Evolutionary conservation across 306 rosid genomes (phyloP), one percentile per base, ranked within the genome.

Genomic region (Begonia loranthoides): DNA sequence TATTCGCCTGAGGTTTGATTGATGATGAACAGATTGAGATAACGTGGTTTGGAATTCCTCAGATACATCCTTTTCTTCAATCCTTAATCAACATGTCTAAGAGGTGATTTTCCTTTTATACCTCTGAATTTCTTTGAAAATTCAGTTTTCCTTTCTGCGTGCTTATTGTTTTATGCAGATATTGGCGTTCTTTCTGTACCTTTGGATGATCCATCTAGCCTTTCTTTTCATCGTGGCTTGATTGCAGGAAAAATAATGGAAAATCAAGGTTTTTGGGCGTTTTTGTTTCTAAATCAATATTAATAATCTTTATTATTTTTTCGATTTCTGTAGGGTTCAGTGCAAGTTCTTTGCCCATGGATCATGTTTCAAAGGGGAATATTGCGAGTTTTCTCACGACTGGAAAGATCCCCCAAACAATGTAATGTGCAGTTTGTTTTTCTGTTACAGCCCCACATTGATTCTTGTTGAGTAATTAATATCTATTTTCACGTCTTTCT

Each of bases 271-370:
- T 63, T 8, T 17, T n/a, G 28, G 14, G 17, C 38, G 41, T 22
- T 60, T 49, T 49, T n/a, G 24, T 45, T 36, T 19, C 58, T 53
- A 52, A 50, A 48, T 56, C 48, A 12, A 50, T 46, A 13, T 17
- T 50, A 19, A 66, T 49, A 51, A 47, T 52, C 43, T 9, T 46
- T 54, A 7, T 58, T 22, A 19, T 56, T 51, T 11, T 51, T 54
- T 51, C 66, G 65, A 41, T 46, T 51, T 59, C 16, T 72, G 6
- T 71, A 92, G 99, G 93, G 74, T 83, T 62, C 84, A 80, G 39
- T 92, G 99, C 76, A 92, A 92, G 80, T 92, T 86, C 79, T 92
- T 76, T 73, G 83, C 94, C 47, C 92, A 86, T 51, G 99, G 99
- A 54, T 96, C 96, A 5, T 92, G 99, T 68, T 65, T 92, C 59